Evolutionary conservation across 768 basidiomycete species (phyloP), one percentile per base, ranked within the genome.

Genomic region (Strobilomyces confusus): DNA sequence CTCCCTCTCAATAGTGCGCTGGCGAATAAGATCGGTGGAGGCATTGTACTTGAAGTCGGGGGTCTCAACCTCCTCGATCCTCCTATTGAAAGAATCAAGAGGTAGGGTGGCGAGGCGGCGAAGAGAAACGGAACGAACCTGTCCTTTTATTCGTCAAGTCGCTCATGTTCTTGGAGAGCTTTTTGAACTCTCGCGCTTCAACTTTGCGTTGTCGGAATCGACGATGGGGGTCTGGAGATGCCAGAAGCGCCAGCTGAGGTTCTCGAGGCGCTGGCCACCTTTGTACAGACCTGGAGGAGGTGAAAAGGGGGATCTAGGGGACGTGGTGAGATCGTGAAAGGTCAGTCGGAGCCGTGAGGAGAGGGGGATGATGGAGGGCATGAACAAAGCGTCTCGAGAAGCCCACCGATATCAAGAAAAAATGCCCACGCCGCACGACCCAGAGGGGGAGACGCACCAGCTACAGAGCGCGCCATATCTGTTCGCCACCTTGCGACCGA

Each of bases 141-240:
- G 66, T 91, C 91, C 73, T 92, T 92, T 74, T 93, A 91, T 74
- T 89, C 90, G 79, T 93, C 91, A 63, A 93, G 77, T 93, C 91
- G 58, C 91, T 81, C 92, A 93, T 93, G 68, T 72, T 81, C 72
- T 87, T 90, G 63, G 87, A 88, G 51, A 93, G 82, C 63, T 89
- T 91, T 75, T 86, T 89, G 78, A 93, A 92, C 73, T 92, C n/a
- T n/a, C 89, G 45, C 91, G 86, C 68, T 91, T 91, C 15, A 86
- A 70, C 72, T 84, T 88, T 40, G 91, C 89, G 58, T 91, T 91
- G 78, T 93, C 92, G 56, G 84, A 80, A 73, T 93, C 90, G 73
- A 93, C 90, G 76, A 92, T 92, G 62, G 92, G 82, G 63, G 84
- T 89, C 74, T 93, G 91, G 46, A 93, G 82, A 68, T 92, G 89